Base-by-base conservation (phyloP, 495 filamentous ascomycete genomes). In the Achaetomiella virescens region DNA sequence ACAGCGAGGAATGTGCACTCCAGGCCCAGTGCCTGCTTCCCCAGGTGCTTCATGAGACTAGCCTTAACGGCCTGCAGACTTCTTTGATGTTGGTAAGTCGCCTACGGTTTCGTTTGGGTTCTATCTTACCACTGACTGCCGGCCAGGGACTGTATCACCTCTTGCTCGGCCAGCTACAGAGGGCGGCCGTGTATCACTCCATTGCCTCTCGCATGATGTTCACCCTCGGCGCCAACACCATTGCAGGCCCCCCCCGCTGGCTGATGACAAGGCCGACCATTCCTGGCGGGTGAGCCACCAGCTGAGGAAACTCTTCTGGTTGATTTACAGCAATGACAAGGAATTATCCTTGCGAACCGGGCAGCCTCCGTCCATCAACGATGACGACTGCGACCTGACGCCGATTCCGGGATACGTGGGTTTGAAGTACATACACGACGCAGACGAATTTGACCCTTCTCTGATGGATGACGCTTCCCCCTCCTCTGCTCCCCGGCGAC, bases 321-420 rank as follows among this genome's bases (percentile, higher is more conserved):
- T 81, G 3, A 75, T 75, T 65, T 82, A 79, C 46, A 72, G 66
- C 2, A 51, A 78, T 29, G 79, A 82, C 48, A 80, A 79, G 56
- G 77, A 81, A 43, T 58, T 80, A 11, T 65, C 72, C 0, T 62
- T 81, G 7, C 72, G 78, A 27, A 79, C 72, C 0, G 79, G 78
- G 6, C 77, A 78, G 57, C 78, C 78, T 8, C 76, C 77, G n/a
- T 61, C 67, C 2, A 75, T 81, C 36, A 63, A 66, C 12, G 77
- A 82, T 48, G 76, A 81, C 21, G 75, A 79, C 52, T 82, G 79
- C 59, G 78, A 81, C 59, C 63, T 82, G 17, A 76, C 76, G 0
- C 64, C 80, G 7, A 78, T 78, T 0, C 65, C 66, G 6, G 70
- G 69, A 3, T 81, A 81, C 57, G 51, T 68, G 1, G 69, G 76